Evolutionary conservation across 106 monocot genomes (phyloP), one percentile per base, ranked within the genome.

Genomic region (Agapanthus africanus): DNA sequence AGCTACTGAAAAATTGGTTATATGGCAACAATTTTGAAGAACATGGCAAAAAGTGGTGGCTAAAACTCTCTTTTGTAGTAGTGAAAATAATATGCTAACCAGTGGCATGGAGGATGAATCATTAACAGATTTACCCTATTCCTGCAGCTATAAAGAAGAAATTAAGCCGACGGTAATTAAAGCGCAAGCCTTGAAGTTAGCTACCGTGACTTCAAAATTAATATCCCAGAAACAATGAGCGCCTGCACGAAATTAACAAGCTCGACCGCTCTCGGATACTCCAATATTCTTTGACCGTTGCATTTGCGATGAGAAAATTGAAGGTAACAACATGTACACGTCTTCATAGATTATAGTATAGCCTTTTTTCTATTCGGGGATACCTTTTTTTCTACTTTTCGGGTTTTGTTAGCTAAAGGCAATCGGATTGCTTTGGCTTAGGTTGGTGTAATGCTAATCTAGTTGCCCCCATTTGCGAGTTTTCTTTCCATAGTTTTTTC

Each of bases 231-330:
- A 68, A 76, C 68, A n/a, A n/a, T n/a, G n/a, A 83, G 79, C 37
- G 76, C 73, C 1, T 56, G 75, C 11, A 68, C 76, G 33, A 79
- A 76, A 54, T n/a, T n/a, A 79, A 72, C 71, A 79, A 76, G 65
- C 62, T 83, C 7, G 83, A 83, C 56, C 74, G 70, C 31, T 83
- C 70, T 51, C 83, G 79, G 31, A 83, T 83, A 34, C 68, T 84
- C 54, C 76, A 79, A 38, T 84, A 76, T 60, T 73, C 76, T 11
- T 68, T 84, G 27, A 79, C 76, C 11, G 79, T 79, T 0, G 83
- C 79, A 16, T 84, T 79, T 37, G 83, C 83, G 22, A 76, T 84
- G 73, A 79, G 76, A 65, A 79, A 84, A 79, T 84, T n/a, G 79
- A 79, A 41, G 83, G 73, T 39, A 84, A 84, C 65, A 84, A 84